Conservation (phyloP, 2,329 filamentous ascomycete species). For the Fusarium sp. region DNA sequence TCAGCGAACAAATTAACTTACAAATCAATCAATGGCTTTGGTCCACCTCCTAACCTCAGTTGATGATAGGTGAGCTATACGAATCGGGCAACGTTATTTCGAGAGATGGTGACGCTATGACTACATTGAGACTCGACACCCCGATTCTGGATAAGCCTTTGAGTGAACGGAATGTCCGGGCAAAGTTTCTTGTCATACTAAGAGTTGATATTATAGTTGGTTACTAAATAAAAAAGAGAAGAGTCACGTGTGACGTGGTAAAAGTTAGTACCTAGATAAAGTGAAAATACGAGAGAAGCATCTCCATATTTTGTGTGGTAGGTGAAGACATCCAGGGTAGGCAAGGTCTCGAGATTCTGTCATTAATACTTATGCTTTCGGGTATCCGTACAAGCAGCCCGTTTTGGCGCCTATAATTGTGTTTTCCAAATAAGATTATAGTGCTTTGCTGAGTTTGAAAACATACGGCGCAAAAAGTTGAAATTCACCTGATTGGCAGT, state of each 20-base stretch:
- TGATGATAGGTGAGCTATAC: neutral
- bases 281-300: conserved; percentile 2
- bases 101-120: conserved; percentile 20
- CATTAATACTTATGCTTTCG: neutral
- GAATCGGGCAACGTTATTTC: conserved; percentile 5
- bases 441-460: no score
- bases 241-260: neutral
- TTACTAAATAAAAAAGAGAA: neutral
- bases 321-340: neutral
- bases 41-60: neutral
- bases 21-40: neutral
- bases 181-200: conserved; percentile 8
- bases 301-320: neutral
- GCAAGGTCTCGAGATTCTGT: neutral
- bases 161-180: conserved; percentile 26
- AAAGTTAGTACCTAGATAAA: no score
- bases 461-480: no score
- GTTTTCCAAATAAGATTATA: no score
- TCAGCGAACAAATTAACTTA: neutral
- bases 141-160: conserved; percentile 12
- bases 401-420: no score
- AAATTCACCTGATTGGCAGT: neutral
- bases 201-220: conserved; percentile 1
- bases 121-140: conserved; percentile 28
- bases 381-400: no score